Evolutionary conservation across 257 asterid species (phyloP).

Genomic region (Solanum gandarillasii): DNA sequence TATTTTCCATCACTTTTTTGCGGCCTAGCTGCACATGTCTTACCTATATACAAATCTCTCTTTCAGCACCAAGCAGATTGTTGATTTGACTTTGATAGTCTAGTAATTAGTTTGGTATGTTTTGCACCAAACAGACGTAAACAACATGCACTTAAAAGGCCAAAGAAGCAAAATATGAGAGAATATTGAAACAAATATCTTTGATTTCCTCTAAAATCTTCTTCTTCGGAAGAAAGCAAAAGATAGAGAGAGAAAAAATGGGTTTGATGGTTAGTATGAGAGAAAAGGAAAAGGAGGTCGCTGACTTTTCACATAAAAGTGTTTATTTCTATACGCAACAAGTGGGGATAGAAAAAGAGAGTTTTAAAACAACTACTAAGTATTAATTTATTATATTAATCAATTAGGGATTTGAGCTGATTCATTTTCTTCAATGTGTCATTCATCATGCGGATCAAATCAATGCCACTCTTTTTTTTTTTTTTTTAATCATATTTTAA

Average conservation of each 20-base stretch:
- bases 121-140: conserved; percentile 18
- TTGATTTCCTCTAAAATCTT: not conserved
- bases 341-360: conserved; percentile 3
- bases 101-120: conserved; percentile 1
- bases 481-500: not conserved
- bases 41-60: not conserved
- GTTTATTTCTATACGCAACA: conserved; percentile 40
- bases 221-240: not conserved
- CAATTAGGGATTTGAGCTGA: conserved; percentile 20
- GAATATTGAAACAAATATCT: not conserved
- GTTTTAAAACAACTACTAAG: not conserved
- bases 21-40: conserved; percentile 28
- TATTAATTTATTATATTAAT: conserved; percentile 8
- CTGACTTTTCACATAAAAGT: conserved; percentile 58
- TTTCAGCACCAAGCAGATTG: not conserved
- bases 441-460: conserved; percentile 24
- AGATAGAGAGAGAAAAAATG: conserved; percentile 6
- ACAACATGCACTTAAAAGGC: conserved; percentile 16
- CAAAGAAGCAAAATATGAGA: not conserved
- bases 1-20: conserved; percentile 34
- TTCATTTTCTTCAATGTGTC: conserved; percentile 2
- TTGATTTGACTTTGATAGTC: not conserved
- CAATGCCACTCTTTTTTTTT: conserved; percentile 22
- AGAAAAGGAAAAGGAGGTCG: conserved; percentile 13
- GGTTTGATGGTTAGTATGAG: not conserved